Evolutionary conservation across 2,329 filamentous ascomycete genomes (phyloP).

Genomic region (Fonsecaea pugnacius): DNA sequence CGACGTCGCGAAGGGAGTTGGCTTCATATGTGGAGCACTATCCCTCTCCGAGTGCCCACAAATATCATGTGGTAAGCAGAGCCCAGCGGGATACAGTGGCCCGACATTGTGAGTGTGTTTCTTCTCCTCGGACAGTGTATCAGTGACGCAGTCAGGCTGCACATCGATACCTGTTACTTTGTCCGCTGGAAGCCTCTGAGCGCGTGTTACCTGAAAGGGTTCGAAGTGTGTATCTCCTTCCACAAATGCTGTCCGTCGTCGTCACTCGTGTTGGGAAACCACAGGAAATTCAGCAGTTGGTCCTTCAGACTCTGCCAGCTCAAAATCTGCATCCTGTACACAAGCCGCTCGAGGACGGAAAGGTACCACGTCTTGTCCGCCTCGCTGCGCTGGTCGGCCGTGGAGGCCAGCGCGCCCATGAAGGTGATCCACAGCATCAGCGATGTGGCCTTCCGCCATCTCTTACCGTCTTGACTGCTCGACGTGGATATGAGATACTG

Average conservation of each 20-base stretch:
- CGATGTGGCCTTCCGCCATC: conserved; percentile 20
- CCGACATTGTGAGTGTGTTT: neutral
- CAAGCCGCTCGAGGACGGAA: conserved; percentile 19
- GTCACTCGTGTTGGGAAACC: conserved; percentile 25
- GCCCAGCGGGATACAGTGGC: neutral
- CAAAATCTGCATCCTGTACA: conserved; percentile 17
- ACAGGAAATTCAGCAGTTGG: conserved; percentile 25
- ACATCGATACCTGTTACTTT: neutral
- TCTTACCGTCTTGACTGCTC: neutral
- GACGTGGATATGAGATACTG: conserved; percentile 10
- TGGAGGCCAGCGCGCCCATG: conserved; percentile 45
- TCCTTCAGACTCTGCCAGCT: conserved; percentile 19
- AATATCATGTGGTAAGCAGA: neutral
- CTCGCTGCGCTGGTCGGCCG: conserved; percentile 33
- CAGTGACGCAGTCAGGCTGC: neutral
- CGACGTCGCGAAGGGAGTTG: neutral
- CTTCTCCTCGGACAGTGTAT: neutral
- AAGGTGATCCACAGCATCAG: conserved; percentile 45
- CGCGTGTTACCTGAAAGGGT: conserved; percentile 11
- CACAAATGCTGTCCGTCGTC: conserved; percentile 19
- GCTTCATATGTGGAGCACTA: neutral
- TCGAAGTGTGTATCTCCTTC: conserved; percentile 23
- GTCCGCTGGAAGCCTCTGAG: neutral
- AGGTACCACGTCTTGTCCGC: conserved; percentile 41
- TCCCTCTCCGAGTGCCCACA: neutral